These are phyloP conservation scores for Trichoderma koningii DNA, from an alignment of 2,329 filamentous ascomycete species.

Conservation along the genomic window DNA sequence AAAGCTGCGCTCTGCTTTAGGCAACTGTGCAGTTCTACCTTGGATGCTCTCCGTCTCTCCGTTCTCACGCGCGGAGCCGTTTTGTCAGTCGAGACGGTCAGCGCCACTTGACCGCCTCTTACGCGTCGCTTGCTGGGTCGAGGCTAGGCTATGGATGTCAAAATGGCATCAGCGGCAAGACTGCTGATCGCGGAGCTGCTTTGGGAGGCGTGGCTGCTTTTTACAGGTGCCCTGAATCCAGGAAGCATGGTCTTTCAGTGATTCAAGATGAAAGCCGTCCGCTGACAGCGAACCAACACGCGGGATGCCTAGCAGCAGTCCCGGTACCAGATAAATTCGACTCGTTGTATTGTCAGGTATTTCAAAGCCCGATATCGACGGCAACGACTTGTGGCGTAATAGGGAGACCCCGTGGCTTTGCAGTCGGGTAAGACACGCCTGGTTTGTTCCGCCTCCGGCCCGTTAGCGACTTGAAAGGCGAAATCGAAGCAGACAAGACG, in stretches of 20 bases:
- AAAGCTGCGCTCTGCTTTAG: constrained; percentile 2
- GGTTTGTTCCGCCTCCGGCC: too few species aligned
- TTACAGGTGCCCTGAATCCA: not conserved
- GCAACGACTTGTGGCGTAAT: too few species aligned
- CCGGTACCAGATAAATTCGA: too few species aligned
- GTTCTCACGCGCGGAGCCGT: not conserved
- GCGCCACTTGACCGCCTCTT: constrained; percentile 15
- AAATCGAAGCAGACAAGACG: too few species aligned
- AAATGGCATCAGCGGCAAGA: not conserved
- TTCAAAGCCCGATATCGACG: too few species aligned
- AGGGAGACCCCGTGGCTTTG: too few species aligned
- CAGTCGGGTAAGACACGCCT: too few species aligned
- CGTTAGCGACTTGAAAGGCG: too few species aligned
- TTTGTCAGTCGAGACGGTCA: not conserved
- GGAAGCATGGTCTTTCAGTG: not conserved
- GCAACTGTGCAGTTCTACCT: not conserved
- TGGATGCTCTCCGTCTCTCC: not conserved
- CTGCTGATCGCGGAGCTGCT: not conserved
- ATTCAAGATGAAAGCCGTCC: not conserved
- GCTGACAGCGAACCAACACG: not conserved
- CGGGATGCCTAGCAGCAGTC: not conserved
- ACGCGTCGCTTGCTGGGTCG: too few species aligned
- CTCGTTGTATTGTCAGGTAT: too few species aligned
- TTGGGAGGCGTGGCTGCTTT: not conserved
- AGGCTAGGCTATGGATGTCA: too few species aligned